Evolutionary conservation across 495 filamentous ascomycete genomes (phyloP).

Genomic region (Arthonia radiata): DNA sequence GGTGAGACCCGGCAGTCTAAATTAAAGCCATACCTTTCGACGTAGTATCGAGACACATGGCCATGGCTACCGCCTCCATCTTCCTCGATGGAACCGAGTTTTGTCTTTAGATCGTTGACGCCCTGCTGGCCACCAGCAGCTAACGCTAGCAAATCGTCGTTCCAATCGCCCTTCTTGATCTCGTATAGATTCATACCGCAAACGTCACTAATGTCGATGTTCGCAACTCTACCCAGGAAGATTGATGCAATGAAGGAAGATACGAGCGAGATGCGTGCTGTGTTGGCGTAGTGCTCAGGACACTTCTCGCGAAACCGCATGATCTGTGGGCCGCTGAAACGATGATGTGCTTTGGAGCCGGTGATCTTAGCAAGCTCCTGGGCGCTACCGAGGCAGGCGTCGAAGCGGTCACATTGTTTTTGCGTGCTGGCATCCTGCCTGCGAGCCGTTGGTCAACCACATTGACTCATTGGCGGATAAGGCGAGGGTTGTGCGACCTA

Average conservation of each 20-base stretch:
- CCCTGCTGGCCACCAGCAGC: slow-evolving; percentile 45
- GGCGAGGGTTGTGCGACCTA: too few species aligned
- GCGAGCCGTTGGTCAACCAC: too few species aligned
- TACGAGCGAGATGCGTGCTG: slow-evolving; percentile 70
- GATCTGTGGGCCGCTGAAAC: slow-evolving; percentile 96
- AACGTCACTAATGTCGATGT: slow-evolving; percentile 82
- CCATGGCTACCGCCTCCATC: slow-evolving; percentile 67
- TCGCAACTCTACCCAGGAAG: slow-evolving; percentile 63
- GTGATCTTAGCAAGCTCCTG: slow-evolving; percentile 51
- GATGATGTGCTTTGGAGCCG: slow-evolving; percentile 82
- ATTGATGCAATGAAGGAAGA: slow-evolving; percentile 88
- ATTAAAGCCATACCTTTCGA: slow-evolving; percentile 51
- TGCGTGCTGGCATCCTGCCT: slow-evolving; percentile 92
- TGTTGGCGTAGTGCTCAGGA: slow-evolving; percentile 55
- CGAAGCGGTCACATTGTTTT: slow-evolving; percentile 70
- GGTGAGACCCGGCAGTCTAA: slow-evolving; percentile 49
- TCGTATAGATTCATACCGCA: slow-evolving; percentile 97
- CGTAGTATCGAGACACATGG: slow-evolving; percentile 47
- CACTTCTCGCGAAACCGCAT: slow-evolving; percentile 58
- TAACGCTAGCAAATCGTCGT: slow-evolving; percentile 45
- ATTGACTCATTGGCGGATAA: too few species aligned
- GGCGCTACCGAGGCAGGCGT: slow-evolving; percentile 36
- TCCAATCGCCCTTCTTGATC: slow-evolving; percentile 47
- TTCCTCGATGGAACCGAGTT: slow-evolving; percentile 55
- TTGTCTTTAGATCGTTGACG: slow-evolving; percentile 40